phyloP scores from a whole-genome alignment of 805 yeast species.

The Candida sithepensis region DNA sequence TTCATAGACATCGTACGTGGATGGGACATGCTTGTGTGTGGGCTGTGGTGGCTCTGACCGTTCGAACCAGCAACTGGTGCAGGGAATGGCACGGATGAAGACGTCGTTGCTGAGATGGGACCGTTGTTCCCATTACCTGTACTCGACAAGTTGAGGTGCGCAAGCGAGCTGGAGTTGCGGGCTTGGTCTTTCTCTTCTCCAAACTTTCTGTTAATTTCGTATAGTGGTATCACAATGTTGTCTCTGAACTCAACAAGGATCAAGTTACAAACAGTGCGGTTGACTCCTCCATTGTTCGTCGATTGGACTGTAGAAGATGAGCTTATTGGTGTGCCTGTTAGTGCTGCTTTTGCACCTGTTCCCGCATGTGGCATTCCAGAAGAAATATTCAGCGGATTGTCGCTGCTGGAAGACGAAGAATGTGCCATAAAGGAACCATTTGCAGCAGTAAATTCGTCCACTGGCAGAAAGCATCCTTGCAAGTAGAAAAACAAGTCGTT shows the following conservation, averaged over 20 bases:
- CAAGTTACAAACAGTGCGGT: conserved; percentile 34
- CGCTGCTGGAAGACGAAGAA: neutral
- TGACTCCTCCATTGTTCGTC: too few species aligned
- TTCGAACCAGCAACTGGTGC: too few species aligned
- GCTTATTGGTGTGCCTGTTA: too few species aligned
- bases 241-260: conserved; percentile 49
- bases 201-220: conserved; percentile 37
- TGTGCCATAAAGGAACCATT: conserved; percentile 18
- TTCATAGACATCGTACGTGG: neutral
- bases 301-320: too few species aligned
- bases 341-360: too few species aligned
- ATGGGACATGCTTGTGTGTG: neutral
- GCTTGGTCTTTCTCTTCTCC: conserved; percentile 22
- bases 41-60: neutral
- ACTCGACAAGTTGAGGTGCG: too few species aligned
- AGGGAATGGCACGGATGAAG: too few species aligned
- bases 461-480: conserved; percentile 58
- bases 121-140: neutral
- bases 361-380: too few species aligned
- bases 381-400: neutral
- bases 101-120: neutral
- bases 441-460: conserved; percentile 34
- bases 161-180: neutral
- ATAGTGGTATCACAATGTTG: conserved; percentile 48
- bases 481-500: conserved; percentile 53